Conservation (phyloP, 345 rosid species). For the Salix arbutifolia region DNA sequence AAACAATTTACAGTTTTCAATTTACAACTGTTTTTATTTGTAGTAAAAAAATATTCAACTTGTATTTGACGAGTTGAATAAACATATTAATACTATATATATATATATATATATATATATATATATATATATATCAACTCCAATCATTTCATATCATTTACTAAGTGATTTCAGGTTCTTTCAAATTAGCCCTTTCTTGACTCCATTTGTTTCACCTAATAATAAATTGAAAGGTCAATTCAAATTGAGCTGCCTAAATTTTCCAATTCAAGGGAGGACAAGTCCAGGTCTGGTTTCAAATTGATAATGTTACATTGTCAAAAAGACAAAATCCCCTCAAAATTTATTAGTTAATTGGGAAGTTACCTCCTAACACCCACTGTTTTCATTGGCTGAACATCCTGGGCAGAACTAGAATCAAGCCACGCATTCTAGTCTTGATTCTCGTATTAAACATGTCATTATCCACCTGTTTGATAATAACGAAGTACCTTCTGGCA, state of each 20-base stretch:
- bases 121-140: slow-evolving; percentile 2
- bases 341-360: too few species aligned
- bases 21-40: too few species aligned
- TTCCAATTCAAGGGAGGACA: neutral
- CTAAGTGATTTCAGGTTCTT: neutral
- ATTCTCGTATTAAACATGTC: neutral
- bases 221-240: neutral
- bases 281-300: slow-evolving; percentile 3
- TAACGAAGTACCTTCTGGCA: neutral
- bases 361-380: neutral
- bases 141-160: neutral
- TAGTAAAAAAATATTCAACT: too few species aligned
- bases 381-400: neutral
- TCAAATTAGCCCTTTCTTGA: neutral
- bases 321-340: neutral
- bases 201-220: neutral
- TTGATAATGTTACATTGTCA: neutral
- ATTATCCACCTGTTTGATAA: neutral
- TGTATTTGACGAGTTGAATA: too few species aligned
- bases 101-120: too few species aligned
- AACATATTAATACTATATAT: too few species aligned
- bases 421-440: neutral
- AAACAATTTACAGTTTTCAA: too few species aligned
- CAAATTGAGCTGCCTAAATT: neutral
- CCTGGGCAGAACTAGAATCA: neutral